Conservation (phyloP, 306 rosid genomes). For the Macrotyloma uniflorum region DNA sequence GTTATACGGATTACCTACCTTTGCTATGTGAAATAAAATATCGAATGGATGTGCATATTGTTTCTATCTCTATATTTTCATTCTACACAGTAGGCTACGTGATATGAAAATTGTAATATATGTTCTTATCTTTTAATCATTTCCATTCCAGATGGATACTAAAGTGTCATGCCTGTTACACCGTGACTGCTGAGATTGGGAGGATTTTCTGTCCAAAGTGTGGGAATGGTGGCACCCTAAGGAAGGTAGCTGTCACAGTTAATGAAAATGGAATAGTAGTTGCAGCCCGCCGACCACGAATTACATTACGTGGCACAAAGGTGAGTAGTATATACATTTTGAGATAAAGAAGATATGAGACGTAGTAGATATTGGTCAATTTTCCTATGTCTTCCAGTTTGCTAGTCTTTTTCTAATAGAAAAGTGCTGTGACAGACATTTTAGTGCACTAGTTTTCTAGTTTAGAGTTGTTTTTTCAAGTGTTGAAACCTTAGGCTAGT, state of each 20-base stretch:
- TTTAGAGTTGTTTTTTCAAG: not conserved
- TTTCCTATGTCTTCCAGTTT: not conserved
- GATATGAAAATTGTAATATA: not conserved
- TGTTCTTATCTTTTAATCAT: constrained; percentile 30
- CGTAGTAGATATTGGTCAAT: constrained; percentile 1
- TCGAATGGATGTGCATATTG: not conserved
- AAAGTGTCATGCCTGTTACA: constrained; percentile 88
- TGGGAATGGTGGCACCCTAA: constrained; percentile 98
- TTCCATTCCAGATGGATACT: constrained; percentile 81
- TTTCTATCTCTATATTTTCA: not conserved
- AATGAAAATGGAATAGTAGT: constrained; percentile 86
- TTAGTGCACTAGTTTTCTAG: not conserved
- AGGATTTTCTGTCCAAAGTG: constrained; percentile 93
- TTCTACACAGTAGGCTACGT: not conserved
- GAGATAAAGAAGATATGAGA: constrained; percentile 11
- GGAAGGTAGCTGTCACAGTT: constrained; percentile 96
- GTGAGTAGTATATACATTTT: constrained; percentile 44
- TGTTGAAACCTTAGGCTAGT: not conserved
- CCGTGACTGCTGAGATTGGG: constrained; percentile 84
- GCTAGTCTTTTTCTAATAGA: not conserved
- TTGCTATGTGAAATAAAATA: not conserved
- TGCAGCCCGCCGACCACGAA: constrained; percentile 75
- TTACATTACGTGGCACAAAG: constrained; percentile 89
- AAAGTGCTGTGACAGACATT: not conserved
- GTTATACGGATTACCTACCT: not conserved